Conservation (phyloP, 495 filamentous ascomycete species). For the Hypoxylon subgilvum region DNA sequence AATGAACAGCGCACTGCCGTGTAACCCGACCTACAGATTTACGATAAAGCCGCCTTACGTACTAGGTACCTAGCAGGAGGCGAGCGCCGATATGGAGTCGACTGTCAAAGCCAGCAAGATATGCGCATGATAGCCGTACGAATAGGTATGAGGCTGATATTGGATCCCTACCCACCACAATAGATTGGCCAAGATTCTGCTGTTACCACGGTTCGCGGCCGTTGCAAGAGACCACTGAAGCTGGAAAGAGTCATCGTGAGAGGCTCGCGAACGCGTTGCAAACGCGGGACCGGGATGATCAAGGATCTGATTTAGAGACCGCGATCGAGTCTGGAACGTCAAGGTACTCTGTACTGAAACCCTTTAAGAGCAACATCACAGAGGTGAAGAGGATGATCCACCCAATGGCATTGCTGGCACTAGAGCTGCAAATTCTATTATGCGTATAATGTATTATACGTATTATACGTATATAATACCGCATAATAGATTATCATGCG, state of each 20-base stretch:
- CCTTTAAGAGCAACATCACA: conserved; percentile 12
- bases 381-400: not conserved
- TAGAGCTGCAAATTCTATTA: not conserved
- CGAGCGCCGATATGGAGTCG: conserved; percentile 25
- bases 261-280: conserved; percentile 6
- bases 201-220: conserved; percentile 8
- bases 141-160: conserved; percentile 40
- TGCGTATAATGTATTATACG: too few relatives aligned
- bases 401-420: conserved; percentile 7
- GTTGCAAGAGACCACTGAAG: conserved; percentile 1
- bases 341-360: not conserved
- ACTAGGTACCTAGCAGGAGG: conserved; percentile 33
- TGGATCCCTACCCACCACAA: conserved; percentile 28
- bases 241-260: conserved; percentile 1
- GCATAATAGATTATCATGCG: too few relatives aligned
- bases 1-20: conserved; percentile 19
- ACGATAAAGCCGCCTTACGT: conserved; percentile 41
- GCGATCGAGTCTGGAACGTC: conserved; percentile 5
- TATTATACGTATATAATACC: too few relatives aligned
- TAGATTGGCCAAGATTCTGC: conserved; percentile 17
- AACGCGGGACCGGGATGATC: not conserved
- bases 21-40: conserved; percentile 31
- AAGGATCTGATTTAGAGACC: not conserved
- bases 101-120: conserved; percentile 16
- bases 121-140: conserved; percentile 23